Conservation (phyloP, 2,329 filamentous ascomycete species). For the Ceratocystis cubensis region DNA sequence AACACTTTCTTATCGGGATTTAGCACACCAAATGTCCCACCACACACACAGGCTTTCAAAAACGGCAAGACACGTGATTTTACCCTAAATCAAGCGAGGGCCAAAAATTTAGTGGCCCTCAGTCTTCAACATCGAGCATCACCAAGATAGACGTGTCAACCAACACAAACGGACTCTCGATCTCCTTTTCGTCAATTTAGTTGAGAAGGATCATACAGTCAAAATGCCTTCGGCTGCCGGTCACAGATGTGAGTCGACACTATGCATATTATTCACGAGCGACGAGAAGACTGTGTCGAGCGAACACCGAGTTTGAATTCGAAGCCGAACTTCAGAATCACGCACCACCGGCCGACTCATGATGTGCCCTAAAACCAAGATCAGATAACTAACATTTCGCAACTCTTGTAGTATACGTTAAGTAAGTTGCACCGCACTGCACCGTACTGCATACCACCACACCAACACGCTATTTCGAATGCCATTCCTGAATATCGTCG, state of each 20-base stretch:
- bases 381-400: slow-evolving; percentile 30
- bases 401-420: slow-evolving; percentile 59
- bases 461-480: slow-evolving; percentile 9
- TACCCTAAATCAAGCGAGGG: slow-evolving; percentile 20
- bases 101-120: slow-evolving; percentile 25
- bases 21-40: slow-evolving; percentile 17
- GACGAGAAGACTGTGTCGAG: slow-evolving; percentile 11
- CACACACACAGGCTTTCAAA: slow-evolving; percentile 20
- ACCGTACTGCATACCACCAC: not conserved
- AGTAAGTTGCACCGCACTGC: slow-evolving; percentile 48
- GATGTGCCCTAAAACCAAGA: not conserved
- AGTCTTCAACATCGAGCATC: slow-evolving; percentile 22
- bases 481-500: not conserved
- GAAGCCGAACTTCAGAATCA: slow-evolving; percentile 11
- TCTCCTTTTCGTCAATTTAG: slow-evolving; percentile 33
- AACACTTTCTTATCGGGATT: slow-evolving; percentile 7
- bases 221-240: slow-evolving; percentile 82
- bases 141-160: slow-evolving; percentile 23
- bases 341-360: not conserved
- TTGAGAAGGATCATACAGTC: slow-evolving; percentile 35
- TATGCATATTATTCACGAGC: slow-evolving; percentile 12
- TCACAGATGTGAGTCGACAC: slow-evolving; percentile 64
- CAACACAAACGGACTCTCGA: slow-evolving; percentile 26
- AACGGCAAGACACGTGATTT: slow-evolving; percentile 20
- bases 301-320: slow-evolving; percentile 12